Evolutionary conservation across 768 basidiomycete species (phyloP), one percentile per base, ranked within the genome.

Genomic region (Lyophyllum shimeji): DNA sequence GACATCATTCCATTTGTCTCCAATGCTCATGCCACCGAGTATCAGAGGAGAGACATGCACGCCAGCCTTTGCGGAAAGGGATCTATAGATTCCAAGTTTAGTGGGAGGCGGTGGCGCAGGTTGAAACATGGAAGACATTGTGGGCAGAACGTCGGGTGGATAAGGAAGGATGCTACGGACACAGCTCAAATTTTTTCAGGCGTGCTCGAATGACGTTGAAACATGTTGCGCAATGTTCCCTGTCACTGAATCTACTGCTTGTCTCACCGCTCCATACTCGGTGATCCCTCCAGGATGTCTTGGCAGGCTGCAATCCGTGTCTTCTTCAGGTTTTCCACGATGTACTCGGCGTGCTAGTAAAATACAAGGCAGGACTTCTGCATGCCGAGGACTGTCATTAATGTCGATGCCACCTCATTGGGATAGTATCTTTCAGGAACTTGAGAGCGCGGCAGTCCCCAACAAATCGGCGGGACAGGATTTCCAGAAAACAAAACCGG

Each of bases 11-110:
- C 63, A 63, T 76, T 75, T 69, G 57, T 78, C 74, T 6, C 79
- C 78, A 31, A 81, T 74, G 65, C 69, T 78, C 78, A 78, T 76
- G 3, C 71, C 80, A 2, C 81, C 80, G 20, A 82, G 74, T 23
- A 67, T 66, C 17, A 82, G 64, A 0, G 80, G 80, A 2, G 81
- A 82, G 17, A 82, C 81, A 46, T 73, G 74, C 24, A 82, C 65
- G 8, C 78, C 77, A 0, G 80, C 76, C 9, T 58, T 42, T 6
- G 76, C 72, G 0, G 75, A 71, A 15, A 81, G 65, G 13, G 61
- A 59, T n/a, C 79, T 74, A 61, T 78, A 75, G 18, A 71, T 60
- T 11, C 69, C 74, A 11, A 75, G 72, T 27, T 67, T 65, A 9
- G 72, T 69, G 7, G 67, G 48, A 6, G 67, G 48, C 1, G 74